These are phyloP conservation scores for Termitomyces eurrhizus DNA, from an alignment of 768 basidiomycete genomes.

Conservation along the genomic window DNA sequence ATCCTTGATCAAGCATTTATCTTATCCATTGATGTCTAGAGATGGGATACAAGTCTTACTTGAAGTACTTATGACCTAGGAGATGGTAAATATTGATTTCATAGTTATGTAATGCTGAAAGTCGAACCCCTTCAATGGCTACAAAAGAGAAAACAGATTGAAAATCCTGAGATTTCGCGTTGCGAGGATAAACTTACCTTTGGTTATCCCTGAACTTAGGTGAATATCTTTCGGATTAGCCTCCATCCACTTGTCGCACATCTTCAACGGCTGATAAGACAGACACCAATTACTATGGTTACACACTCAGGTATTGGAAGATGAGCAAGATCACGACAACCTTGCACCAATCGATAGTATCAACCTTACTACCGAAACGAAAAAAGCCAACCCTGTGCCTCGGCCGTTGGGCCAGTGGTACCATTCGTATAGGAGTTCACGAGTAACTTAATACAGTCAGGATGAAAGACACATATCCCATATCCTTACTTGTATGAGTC, in stretches of 20 bases:
- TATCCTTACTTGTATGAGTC: slow-evolving; percentile 45
- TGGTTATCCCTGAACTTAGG: slow-evolving; percentile 2
- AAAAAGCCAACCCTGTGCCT: neutral
- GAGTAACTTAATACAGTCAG: neutral
- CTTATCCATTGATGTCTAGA: neutral
- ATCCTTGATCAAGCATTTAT: neutral
- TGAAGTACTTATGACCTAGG: slow-evolving; percentile 28
- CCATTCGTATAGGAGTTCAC: neutral
- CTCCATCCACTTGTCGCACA: slow-evolving; percentile 64
- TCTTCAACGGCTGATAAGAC: slow-evolving; percentile 39
- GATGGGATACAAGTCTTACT: neutral
- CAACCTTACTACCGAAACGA: neutral
- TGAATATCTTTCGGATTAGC: slow-evolving; percentile 43
- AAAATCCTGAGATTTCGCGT: neutral
- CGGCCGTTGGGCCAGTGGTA: neutral
- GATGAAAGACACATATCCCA: slow-evolving; percentile 4
- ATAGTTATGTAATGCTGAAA: neutral
- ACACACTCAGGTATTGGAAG: neutral
- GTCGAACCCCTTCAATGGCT: neutral
- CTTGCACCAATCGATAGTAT: slow-evolving; percentile 3
- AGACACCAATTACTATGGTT: neutral
- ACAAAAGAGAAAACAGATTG: neutral
- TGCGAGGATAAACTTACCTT: neutral
- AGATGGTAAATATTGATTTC: neutral
- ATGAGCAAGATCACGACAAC: neutral